Base-by-base conservation (phyloP, 768 basidiomycete species). In the Lyophyllum semitale region DNA sequence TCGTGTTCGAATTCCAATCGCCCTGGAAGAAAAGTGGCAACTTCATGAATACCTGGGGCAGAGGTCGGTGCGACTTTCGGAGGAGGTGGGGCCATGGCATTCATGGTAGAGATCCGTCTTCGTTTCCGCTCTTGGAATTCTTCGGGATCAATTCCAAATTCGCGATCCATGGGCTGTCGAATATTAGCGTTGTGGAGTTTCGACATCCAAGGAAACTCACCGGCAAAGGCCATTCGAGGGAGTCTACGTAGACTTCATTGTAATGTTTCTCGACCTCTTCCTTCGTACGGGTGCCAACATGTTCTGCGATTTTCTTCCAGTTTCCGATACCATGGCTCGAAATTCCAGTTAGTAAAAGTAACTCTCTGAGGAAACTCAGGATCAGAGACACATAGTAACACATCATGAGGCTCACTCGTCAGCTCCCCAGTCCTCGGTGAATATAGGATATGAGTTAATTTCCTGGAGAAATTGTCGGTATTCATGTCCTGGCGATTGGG, bases 1-100 rank as follows among this genome's bases (percentile, higher is more conserved):
- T 99, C 96, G 63, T 95, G 95, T 67, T 99, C 96, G 67, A 99
- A 99, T 71, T 99, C 96, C 32, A 99, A 80, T n/a, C 96, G 87
- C 15, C 96, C 96, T 8, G 96, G 96, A 66, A 99, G 88, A 73
- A 89, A 98, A 0, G 89, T 89, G 15, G 89, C 85, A 37, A 98
- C 82, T 73, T 99, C 96, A 68, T 98, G 96, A 15, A 92, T 85
- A 4, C 85, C 93, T 3, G 96, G 96, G 0, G 89, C 85, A 6
- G 96, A 98, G 6, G 90, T 92, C 4, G 95, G 89, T 1, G 89
- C 80, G 2, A 85, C 78, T 66, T 92, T 92, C 27, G 87, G 83
- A 43, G 84, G 75, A 15, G 83, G 75, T 7, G 77, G 77, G 5
- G 72, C 74, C 43, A 77, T 75, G 26, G 79, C 78, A 61, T 84